Conservation (phyloP, 106 monocot species). For the Acorus calamus region DNA sequence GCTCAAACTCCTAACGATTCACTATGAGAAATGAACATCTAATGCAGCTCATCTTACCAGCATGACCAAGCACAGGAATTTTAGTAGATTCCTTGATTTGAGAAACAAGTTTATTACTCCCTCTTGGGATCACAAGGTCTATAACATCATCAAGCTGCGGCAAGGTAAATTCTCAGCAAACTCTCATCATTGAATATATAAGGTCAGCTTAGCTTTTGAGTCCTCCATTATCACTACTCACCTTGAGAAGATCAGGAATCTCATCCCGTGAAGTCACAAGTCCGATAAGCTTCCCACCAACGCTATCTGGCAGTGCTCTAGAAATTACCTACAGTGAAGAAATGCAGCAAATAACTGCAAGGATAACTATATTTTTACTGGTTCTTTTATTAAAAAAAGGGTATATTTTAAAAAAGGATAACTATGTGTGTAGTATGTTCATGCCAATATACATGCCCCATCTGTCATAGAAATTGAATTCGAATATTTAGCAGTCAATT, state of each 20-base stretch:
- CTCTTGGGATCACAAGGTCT: conserved; percentile 97
- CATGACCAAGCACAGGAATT: conserved; percentile 94
- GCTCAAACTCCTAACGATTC: too few species aligned
- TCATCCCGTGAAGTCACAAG: conserved; percentile 91
- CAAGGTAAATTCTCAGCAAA: not conserved
- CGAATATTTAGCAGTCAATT: too few species aligned
- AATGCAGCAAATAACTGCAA: too few species aligned
- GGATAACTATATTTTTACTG: too few species aligned
- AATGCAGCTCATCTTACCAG: conserved; percentile 35
- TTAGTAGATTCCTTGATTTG: conserved; percentile 87
- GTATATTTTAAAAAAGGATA: too few species aligned
- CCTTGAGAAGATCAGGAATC: conserved; percentile 91
- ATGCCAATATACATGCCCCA: too few species aligned
- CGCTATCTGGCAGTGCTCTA: conserved; percentile 51
- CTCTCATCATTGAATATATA: not conserved
- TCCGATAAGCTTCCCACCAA: conserved; percentile 72
- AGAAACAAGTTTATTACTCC: conserved; percentile 84
- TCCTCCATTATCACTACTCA: conserved; percentile 11
- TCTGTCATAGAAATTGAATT: too few species aligned
- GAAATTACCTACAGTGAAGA: conserved; percentile 50
- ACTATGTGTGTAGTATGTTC: too few species aligned
- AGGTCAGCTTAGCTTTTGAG: not conserved
- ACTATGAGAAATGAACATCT: too few species aligned
- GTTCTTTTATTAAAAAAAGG: too few species aligned
- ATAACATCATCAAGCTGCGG: conserved; percentile 97